Percentiles rank a stretch among this genome's conserved stretches.
These are phyloP conservation scores for Sphaerosporella brunnea DNA, from an alignment of 495 filamentous ascomycete genomes.

Conservation along the genomic window DNA sequence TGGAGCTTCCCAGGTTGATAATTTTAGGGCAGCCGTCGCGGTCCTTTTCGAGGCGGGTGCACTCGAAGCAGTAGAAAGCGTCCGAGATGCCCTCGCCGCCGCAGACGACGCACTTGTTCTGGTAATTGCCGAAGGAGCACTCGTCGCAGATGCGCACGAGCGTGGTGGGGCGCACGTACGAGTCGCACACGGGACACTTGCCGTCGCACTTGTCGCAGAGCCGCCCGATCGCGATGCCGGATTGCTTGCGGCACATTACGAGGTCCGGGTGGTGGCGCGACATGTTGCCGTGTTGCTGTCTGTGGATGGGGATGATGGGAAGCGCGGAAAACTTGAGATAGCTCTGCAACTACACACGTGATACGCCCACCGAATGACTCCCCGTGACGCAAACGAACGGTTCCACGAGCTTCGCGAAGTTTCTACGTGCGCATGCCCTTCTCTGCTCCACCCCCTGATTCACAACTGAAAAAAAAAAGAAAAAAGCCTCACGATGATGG, in stretches of 20 bases:
- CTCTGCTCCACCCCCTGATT: no score
- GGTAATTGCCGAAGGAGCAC: conserved; percentile 98
- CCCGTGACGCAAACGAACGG: no score
- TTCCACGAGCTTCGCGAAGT: no score
- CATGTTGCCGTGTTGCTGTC: neutral
- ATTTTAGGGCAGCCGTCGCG: conserved; percentile 98
- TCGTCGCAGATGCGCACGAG: conserved; percentile 97
- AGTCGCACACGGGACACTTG: conserved; percentile 98
- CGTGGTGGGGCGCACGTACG: conserved; percentile 93
- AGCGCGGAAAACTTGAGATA: no score
- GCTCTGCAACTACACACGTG: no score
- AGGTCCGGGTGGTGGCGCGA: conserved; percentile 48
- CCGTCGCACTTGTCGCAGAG: conserved; percentile 99
- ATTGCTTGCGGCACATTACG: conserved; percentile 98
- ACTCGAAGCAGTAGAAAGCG: conserved; percentile 99
- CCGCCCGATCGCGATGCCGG: conserved; percentile 94
- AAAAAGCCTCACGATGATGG: no score
- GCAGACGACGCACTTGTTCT: conserved; percentile 98
- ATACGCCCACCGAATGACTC: no score
- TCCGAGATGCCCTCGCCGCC: conserved; percentile 97
- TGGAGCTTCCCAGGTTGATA: conserved; percentile 86
- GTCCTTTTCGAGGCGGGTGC: conserved; percentile 92
- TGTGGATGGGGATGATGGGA: neutral
- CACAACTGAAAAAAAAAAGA: no score
- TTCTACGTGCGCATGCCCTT: no score